Base-by-base conservation (phyloP, 139 green algal genomes). In the Chlamydomonas schloesseri region DNA sequence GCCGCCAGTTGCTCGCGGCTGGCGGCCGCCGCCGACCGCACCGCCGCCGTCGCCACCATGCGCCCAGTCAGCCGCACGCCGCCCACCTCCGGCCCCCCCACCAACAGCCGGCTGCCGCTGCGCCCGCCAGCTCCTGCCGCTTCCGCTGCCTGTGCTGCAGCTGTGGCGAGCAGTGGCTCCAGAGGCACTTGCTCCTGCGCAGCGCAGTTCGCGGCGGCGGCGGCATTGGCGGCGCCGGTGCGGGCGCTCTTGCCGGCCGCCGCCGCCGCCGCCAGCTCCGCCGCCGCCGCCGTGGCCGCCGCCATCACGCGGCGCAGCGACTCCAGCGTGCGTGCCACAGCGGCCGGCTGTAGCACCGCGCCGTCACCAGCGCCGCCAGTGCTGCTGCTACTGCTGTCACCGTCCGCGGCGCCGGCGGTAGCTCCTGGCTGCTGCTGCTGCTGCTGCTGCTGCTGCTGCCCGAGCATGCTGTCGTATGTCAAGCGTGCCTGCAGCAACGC, bases 401-500 rank as follows among this genome's bases (percentile, higher is more conserved):
- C 55, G 20, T 60, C 18, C 8, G 55, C 2, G 18, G 55, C 55
- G 10, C 2, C 55, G 55, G 55, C 55, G 14, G 18, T 24, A 24
- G 55, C 55, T 24, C 20, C 18, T 18, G 50, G 10, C 71, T 2
- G 36, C 28, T 73, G 76, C 4, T 10, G 76, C 28, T 71, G 34
- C 11, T 18, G 13, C 28, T 18, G 5, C 28, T 15, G 28, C 9
- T 24, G 0, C 65, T 42, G 17, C 76, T 83, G 60, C 10, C 78
- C 78, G 10, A 84, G 78, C 64, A 84, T 74, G 4, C 64, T 84
- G 62, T 84, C 78, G 42, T 75, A 84, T 23, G 78, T 75, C 3
- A 84, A 46, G 3, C 78, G 64, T 3, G 46, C 64, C 78, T 84
- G 58, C 23, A 33, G 36, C 17, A 3, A 29, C n/a, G n/a, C n/a